Evolutionary conservation across 495 filamentous ascomycete species (phyloP).

Genomic region (Lophium mytilinum): DNA sequence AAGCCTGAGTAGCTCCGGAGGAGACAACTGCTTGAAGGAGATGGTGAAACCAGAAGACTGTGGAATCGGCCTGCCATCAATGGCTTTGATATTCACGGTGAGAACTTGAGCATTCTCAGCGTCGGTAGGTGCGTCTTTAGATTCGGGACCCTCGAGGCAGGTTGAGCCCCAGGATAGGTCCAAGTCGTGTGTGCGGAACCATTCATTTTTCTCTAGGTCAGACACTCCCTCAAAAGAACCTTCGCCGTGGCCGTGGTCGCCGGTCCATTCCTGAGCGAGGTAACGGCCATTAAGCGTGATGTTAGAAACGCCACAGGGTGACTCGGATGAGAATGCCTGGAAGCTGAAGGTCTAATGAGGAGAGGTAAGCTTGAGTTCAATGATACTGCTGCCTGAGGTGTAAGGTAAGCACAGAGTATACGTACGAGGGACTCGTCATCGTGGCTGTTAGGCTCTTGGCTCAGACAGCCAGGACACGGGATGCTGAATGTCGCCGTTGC

Average conservation of each 20-base stretch:
- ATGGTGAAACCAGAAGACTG: conserved; percentile 25
- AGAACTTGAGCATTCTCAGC: conserved; percentile 22
- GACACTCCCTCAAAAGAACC: conserved; percentile 13
- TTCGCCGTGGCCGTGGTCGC: conserved; percentile 15
- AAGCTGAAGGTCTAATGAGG: conserved; percentile 26
- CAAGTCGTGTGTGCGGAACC: conserved; percentile 20
- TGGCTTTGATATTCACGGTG: conserved; percentile 19
- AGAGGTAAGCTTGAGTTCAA: conserved; percentile 12
- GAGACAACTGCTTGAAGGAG: conserved; percentile 23
- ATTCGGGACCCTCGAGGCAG: conserved; percentile 19
- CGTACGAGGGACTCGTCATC: conserved; percentile 36
- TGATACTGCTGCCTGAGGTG: conserved; percentile 23
- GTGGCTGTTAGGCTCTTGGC: conserved; percentile 5
- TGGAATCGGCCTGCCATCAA: conserved; percentile 19
- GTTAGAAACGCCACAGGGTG: conserved; percentile 25
- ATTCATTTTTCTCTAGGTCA: conserved; percentile 16
- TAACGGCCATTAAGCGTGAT: conserved; percentile 24
- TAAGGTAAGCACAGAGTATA: conserved; percentile 1
- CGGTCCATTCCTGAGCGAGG: conserved; percentile 25
- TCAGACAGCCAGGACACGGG: conserved; percentile 26
- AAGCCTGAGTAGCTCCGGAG: conserved; percentile 25
- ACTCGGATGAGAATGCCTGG: conserved; percentile 14
- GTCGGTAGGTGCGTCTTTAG: not conserved
- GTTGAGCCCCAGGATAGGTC: conserved; percentile 24
- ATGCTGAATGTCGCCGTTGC: conserved; percentile 29